A percentile compares a stretch with the other conserved stretches of the same genome.
Conservation (phyloP, 2,329 filamentous ascomycete species). For the Xenosphaeropsis pyriputrescens region DNA sequence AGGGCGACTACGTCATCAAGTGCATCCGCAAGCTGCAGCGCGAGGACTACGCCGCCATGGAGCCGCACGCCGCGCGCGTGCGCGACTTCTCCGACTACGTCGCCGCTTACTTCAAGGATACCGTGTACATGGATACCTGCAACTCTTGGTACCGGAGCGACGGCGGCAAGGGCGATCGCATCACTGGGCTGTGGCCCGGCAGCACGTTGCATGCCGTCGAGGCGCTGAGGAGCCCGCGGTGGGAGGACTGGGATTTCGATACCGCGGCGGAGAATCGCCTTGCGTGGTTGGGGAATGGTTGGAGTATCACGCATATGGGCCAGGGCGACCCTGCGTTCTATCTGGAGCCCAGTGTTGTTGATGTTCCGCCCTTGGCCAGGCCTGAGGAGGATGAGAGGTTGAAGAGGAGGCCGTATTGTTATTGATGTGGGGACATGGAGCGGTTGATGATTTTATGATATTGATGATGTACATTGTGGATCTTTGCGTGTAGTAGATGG, state of each 20-base stretch:
- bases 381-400: slow-evolving; percentile 22
- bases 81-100: slow-evolving; percentile 35
- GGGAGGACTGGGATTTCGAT: slow-evolving; percentile 32
- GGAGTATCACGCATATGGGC: slow-evolving; percentile 25
- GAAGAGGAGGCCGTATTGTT: slow-evolving; percentile 21
- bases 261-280: slow-evolving; percentile 22
- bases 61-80: slow-evolving; percentile 27
- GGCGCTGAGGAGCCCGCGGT: slow-evolving; percentile 31
- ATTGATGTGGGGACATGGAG: slow-evolving; percentile 9
- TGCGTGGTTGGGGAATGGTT: slow-evolving; percentile 26
- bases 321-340: slow-evolving; percentile 24
- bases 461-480: no score
- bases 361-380: slow-evolving; percentile 19
- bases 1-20: slow-evolving; percentile 14
- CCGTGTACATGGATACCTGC: slow-evolving; percentile 29
- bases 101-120: slow-evolving; percentile 34
- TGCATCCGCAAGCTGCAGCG: slow-evolving; percentile 22
- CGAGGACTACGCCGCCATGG: slow-evolving; percentile 29
- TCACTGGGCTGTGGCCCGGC: slow-evolving; percentile 26
- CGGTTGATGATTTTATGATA: no score
- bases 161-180: slow-evolving; percentile 22
- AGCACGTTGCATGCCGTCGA: slow-evolving; percentile 25
- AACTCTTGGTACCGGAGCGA: slow-evolving; percentile 14
- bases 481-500: no score
- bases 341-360: slow-evolving; percentile 22